Base-by-base conservation (phyloP, 2,329 filamentous ascomycete genomes). In the Diplodia corticola region DNA sequence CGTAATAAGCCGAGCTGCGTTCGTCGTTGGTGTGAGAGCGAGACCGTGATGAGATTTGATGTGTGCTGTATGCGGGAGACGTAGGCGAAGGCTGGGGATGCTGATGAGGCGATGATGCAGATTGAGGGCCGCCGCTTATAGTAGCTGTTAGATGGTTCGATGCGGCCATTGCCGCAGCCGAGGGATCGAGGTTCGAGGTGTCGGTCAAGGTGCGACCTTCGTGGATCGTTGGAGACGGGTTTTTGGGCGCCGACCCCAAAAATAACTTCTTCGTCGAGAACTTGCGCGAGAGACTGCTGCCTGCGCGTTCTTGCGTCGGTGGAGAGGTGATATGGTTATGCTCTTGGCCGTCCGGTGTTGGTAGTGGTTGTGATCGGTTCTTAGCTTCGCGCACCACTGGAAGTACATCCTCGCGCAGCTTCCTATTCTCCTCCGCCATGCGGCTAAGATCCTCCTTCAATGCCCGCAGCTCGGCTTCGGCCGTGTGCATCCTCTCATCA, bases 301-400 rank as follows among this genome's bases (percentile, higher is more conserved):
- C 80, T 64, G 78, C 74, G 69, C 73, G 72, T 69, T 77, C 73
- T 70, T 75, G 71, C 20, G 74, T 70, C 53, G 77, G 77, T 22
- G 77, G 75, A 35, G 77, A 77, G 63, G 71, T 73, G 67, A 77
- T 67, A 48, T 70, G 68, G n/a, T 78, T 76, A 66, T 77, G 73
- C 12, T 78, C 76, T 66, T 77, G 74, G 10, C 67, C 70, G 20
- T 71, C 69, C 30, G 80, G 80, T 44, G 81, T 82, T 49, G 93
- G 93, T 24, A 98, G 83, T 40, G 94, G 94, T 75, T 97, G 92
- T 70, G 93, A 91, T 72, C 90, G 90, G 76, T 98, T 93, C 80
- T 98, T 98, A 73, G 89, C 91, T 74, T 97, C 88, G 69, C 93
- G 91, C 73, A 97, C 87, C 22, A 96, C 89, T 3, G 95, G 94